Evolutionary conservation across 768 basidiomycete species (phyloP).

Genomic region (Boletellus emodensis): DNA sequence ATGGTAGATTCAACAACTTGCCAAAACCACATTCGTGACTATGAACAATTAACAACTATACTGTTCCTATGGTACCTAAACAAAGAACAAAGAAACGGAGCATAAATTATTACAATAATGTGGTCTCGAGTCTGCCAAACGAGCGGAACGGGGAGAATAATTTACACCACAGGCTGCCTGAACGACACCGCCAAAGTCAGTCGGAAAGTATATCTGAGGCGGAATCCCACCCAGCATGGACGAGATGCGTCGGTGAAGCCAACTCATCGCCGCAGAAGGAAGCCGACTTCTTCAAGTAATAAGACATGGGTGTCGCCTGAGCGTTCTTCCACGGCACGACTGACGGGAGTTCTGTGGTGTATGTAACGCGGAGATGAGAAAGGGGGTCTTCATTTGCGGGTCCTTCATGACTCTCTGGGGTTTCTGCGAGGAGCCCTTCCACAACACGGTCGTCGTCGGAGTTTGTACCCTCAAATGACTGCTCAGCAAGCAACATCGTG

Average conservation of each 20-base stretch:
- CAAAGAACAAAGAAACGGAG: slow-evolving; percentile 8
- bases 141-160: slow-evolving; percentile 21
- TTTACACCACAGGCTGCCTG: slow-evolving; percentile 16
- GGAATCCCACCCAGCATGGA: slow-evolving; percentile 58
- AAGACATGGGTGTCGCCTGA: slow-evolving; percentile 32
- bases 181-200: slow-evolving; percentile 18
- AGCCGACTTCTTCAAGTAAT: slow-evolving; percentile 37
- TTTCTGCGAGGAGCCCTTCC: slow-evolving; percentile 34
- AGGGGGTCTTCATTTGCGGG: slow-evolving; percentile 29
- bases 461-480: slow-evolving; percentile 33
- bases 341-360: slow-evolving; percentile 31
- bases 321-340: slow-evolving; percentile 35
- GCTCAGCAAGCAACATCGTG: slow-evolving; percentile 27
- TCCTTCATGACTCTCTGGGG: slow-evolving; percentile 26
- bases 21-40: slow-evolving; percentile 17
- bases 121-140: slow-evolving; percentile 13
- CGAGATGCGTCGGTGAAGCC: slow-evolving; percentile 46
- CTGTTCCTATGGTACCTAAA: slow-evolving; percentile 25
- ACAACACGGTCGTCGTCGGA: slow-evolving; percentile 35
- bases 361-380: slow-evolving; percentile 37
- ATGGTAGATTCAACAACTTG: slow-evolving; percentile 13
- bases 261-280: slow-evolving; percentile 38
- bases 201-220: slow-evolving; percentile 40
- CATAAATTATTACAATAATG: slow-evolving; percentile 28
- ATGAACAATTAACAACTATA: slow-evolving; percentile 32